Evolutionary conservation across 257 asterid genomes (phyloP), one percentile per base, ranked within the genome.

Genomic region (Solanum sitiens): DNA sequence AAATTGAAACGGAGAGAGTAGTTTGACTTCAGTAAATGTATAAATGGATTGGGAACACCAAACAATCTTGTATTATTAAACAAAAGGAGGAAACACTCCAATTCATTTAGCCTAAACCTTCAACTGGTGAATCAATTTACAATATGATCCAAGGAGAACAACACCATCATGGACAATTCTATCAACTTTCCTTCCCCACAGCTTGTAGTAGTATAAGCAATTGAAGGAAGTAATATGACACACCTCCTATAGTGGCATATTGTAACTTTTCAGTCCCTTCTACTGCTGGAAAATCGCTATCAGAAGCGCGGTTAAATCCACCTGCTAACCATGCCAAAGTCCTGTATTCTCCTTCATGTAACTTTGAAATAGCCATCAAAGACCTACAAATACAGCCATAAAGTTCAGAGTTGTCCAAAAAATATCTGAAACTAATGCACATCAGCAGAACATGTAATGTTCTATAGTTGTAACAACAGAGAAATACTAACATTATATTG

Each of bases 241-340:
- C 98, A 53, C 98, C 98, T 70, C 98, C 98, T 44, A 96, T 89
- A 9, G 99, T 92, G 14, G 99, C 98, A 85, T 91, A 96, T 90
- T 95, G 95, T 94, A 96, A 76, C 93, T 95, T 94, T 90, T 96
- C 98, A 23, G 83, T 84, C 14, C 98, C 98, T 96, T 96, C 98
- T 8, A 94, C 95, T 0, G 68, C 83, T 9, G 92, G 91, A 77
- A 95, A 96, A 92, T 96, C 96, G 2, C 68, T 70, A 4, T 91
- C 96, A 0, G 89, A 70, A 2, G 98, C 88, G 11, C 93, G 93
- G 79, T 92, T 91, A 84, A 94, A 94, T 56, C 97, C 98, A 37
- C 98, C 98, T 4, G 95, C 97, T 87, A 96, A 89, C 99, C 99
- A 96, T 86, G 95, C 99, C 93, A 96, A 87, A 87, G 93, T 96